phyloP scores from a whole-genome alignment of 345 rosid species.

The Capsella bursapastoris region DNA sequence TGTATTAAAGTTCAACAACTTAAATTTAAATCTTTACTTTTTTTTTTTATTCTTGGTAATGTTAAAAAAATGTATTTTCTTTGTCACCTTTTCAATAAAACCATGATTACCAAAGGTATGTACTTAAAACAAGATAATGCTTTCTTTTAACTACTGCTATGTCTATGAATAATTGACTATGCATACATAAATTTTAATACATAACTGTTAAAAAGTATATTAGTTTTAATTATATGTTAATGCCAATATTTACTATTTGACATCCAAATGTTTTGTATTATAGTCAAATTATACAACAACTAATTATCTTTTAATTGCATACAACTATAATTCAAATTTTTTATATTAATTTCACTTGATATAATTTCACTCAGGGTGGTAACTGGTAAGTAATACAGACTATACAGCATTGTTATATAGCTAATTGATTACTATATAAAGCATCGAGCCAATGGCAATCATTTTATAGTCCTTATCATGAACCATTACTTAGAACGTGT shows the following conservation, averaged over 20 bases:
- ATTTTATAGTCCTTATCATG: constrained; percentile 6
- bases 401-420: too few relatives aligned
- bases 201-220: neutral
- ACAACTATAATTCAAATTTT: neutral
- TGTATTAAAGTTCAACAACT: constrained; percentile 35
- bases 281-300: neutral
- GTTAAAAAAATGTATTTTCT: constrained; percentile 19
- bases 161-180: neutral
- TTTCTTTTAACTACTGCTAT: neutral
- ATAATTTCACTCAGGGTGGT: too few relatives aligned
- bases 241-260: constrained; percentile 1
- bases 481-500: neutral
- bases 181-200: neutral
- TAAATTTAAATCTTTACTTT: constrained; percentile 18
- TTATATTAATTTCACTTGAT: neutral
- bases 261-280: constrained; percentile 4
- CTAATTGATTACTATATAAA: too few relatives aligned
- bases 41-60: constrained; percentile 5
- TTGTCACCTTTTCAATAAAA: constrained; percentile 3
- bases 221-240: neutral
- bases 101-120: constrained; percentile 19
- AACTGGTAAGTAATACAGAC: too few relatives aligned
- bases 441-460: neutral
- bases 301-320: neutral
- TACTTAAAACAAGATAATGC: neutral